Evolutionary conservation across 805 yeast species (phyloP).

Genomic region (Lipomyces lipofer): DNA sequence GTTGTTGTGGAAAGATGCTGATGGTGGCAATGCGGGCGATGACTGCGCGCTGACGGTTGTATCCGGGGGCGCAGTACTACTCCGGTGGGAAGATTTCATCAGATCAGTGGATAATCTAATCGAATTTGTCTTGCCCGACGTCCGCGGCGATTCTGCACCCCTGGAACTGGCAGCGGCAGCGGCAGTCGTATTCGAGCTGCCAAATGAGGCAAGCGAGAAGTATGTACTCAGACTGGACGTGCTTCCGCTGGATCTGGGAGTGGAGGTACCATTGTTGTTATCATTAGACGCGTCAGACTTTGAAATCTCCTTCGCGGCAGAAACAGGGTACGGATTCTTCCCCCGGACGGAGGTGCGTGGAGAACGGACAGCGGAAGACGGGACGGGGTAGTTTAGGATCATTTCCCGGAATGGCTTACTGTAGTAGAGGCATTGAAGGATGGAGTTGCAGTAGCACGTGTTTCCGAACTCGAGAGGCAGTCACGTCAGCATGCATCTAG

Average conservation of each 20-base stretch:
- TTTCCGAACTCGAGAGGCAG: constrained; percentile 53
- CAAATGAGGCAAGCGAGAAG: not conserved
- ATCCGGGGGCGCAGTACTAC: not conserved
- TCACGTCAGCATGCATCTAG: not conserved
- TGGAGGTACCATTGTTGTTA: not conserved
- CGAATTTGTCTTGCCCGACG: constrained; percentile 24
- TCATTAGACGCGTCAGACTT: not conserved
- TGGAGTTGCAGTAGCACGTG: constrained; percentile 88
- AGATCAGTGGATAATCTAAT: not conserved
- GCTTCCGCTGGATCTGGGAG: not conserved
- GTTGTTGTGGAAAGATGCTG: too few relatives aligned
- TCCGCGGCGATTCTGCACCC: not conserved
- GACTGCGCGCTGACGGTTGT: too few relatives aligned
- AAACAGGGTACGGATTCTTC: constrained; percentile 13
- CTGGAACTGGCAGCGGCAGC: constrained; percentile 21
- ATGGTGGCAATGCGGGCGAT: too few relatives aligned
- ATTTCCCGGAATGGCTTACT: constrained; percentile 66
- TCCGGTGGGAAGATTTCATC: not conserved
- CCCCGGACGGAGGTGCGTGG: constrained; percentile 23
- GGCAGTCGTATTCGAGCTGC: constrained; percentile 4
- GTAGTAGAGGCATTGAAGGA: constrained; percentile 82
- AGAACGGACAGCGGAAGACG: constrained; percentile 20
- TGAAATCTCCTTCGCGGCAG: too few relatives aligned
- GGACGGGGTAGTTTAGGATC: constrained; percentile 50
- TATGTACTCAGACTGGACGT: not conserved